These are phyloP conservation scores for Salvia sclarea DNA, from an alignment of 305 asterid genomes.

Conservation along the genomic window DNA sequence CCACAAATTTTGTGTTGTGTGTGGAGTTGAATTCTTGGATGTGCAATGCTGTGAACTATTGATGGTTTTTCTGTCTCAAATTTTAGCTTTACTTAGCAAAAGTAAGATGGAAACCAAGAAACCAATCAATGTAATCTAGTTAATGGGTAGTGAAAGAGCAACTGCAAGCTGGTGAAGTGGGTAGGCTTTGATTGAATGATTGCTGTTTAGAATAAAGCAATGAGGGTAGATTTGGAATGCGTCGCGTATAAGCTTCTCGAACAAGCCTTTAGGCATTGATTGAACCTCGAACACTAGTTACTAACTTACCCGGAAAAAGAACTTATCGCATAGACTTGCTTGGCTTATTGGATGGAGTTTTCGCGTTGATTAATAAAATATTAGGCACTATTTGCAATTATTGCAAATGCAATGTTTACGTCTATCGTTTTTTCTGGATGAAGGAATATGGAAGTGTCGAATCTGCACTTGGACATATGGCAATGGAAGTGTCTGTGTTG, in stretches of 20 bases:
- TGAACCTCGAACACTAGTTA: background rate
- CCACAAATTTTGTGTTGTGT: background rate
- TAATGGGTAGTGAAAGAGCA: slow-evolving; percentile 7
- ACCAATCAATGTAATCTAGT: background rate
- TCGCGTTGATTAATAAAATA: too few species aligned
- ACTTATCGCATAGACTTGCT: background rate
- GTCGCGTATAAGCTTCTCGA: slow-evolving; percentile 12
- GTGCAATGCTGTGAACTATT: background rate
- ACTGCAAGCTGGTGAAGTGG: background rate
- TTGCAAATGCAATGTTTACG: slow-evolving; percentile 35
- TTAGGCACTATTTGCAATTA: slow-evolving; percentile 35
- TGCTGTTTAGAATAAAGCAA: background rate
- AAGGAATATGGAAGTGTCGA: slow-evolving; percentile 96
- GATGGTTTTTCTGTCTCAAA: background rate
- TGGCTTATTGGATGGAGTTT: slow-evolving; percentile 21
- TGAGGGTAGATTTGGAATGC: slow-evolving; percentile 27
- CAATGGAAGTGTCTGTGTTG: slow-evolving; percentile 57
- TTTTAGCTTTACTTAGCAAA: slow-evolving; percentile 3
- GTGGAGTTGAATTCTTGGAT: slow-evolving; percentile 20
- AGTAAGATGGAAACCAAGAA: background rate
- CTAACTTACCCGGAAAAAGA: background rate
- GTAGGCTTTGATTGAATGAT: background rate
- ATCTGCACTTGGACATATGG: slow-evolving; percentile 80
- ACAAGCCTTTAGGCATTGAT: slow-evolving; percentile 11
- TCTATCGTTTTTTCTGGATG: slow-evolving; percentile 51